Percentiles rank a stretch among this genome's conserved stretches.
Evolutionary conservation across 495 filamentous ascomycete species (phyloP).

Genomic region (Penicillium diatomitis): DNA sequence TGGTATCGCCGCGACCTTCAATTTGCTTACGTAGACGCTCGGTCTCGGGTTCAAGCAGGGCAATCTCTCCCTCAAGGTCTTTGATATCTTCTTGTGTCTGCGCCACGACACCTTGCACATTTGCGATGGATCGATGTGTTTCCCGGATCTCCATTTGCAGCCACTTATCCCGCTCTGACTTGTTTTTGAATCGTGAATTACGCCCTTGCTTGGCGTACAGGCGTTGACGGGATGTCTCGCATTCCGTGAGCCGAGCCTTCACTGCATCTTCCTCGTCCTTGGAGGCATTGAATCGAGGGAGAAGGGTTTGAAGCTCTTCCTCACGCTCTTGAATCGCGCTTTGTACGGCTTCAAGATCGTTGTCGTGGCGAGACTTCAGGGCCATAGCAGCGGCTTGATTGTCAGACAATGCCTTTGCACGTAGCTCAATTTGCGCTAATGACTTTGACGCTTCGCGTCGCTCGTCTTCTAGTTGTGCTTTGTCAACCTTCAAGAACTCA

Average conservation of each 20-base stretch:
- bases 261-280: conserved; percentile 63
- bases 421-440: conserved; percentile 76
- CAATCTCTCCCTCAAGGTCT: conserved; percentile 60
- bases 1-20: conserved; percentile 66
- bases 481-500: conserved; percentile 80
- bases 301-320: conserved; percentile 58
- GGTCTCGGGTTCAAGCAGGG: conserved; percentile 62
- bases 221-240: conserved; percentile 65
- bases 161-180: conserved; percentile 78
- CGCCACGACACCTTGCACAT: conserved; percentile 71
- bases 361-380: conserved; percentile 55
- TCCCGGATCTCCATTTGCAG: conserved; percentile 73
- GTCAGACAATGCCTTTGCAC: conserved; percentile 69
- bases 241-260: conserved; percentile 60
- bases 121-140: conserved; percentile 62
- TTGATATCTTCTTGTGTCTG: conserved; percentile 82
- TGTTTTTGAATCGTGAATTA: conserved; percentile 79
- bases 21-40: conserved; percentile 60
- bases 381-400: conserved; percentile 73
- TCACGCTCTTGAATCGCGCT: conserved; percentile 68
- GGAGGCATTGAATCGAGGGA: conserved; percentile 64
- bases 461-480: conserved; percentile 81
- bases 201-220: conserved; percentile 91
- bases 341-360: conserved; percentile 65
- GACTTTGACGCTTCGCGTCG: conserved; percentile 66